These are phyloP conservation scores for Lepraria neglecta DNA, from an alignment of 495 filamentous ascomycete genomes.

Conservation along the genomic window DNA sequence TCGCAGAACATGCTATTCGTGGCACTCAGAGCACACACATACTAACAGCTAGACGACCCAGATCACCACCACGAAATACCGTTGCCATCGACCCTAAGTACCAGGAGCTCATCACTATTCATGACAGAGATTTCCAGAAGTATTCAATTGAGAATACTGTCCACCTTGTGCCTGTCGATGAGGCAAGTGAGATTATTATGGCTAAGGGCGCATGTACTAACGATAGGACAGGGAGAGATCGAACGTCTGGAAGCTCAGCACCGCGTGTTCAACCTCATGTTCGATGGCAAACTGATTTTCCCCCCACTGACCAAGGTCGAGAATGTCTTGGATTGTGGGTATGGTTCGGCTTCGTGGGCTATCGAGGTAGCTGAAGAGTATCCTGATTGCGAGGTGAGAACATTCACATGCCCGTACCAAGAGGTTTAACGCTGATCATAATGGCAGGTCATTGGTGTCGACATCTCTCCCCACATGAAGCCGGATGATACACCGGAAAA, in stretches of 20 bases:
- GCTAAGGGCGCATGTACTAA: slow-evolving; percentile 23
- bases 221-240: slow-evolving; percentile 61
- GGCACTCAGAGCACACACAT: neutral
- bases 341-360: slow-evolving; percentile 60
- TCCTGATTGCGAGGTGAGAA: slow-evolving; percentile 68
- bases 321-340: slow-evolving; percentile 72
- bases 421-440: neutral
- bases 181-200: slow-evolving; percentile 48
- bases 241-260: slow-evolving; percentile 68
- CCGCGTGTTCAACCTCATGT: slow-evolving; percentile 61
- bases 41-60: slow-evolving; percentile 25
- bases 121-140: slow-evolving; percentile 66
- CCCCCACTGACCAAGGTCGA: slow-evolving; percentile 59
- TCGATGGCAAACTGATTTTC: slow-evolving; percentile 73
- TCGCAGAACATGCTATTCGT: neutral
- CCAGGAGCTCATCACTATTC: slow-evolving; percentile 56
- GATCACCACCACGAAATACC: slow-evolving; percentile 47
- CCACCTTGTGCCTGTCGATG: slow-evolving; percentile 79
- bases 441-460: slow-evolving; percentile 71
- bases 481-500: slow-evolving; percentile 64
- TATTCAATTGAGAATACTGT: slow-evolving; percentile 64
- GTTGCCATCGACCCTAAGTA: slow-evolving; percentile 53
- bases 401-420: neutral
- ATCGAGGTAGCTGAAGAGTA: slow-evolving; percentile 57
- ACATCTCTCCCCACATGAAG: slow-evolving; percentile 69